Conservation (phyloP, 352 stramenopile genomes). For the Stephanocyclus meneghinianus region DNA sequence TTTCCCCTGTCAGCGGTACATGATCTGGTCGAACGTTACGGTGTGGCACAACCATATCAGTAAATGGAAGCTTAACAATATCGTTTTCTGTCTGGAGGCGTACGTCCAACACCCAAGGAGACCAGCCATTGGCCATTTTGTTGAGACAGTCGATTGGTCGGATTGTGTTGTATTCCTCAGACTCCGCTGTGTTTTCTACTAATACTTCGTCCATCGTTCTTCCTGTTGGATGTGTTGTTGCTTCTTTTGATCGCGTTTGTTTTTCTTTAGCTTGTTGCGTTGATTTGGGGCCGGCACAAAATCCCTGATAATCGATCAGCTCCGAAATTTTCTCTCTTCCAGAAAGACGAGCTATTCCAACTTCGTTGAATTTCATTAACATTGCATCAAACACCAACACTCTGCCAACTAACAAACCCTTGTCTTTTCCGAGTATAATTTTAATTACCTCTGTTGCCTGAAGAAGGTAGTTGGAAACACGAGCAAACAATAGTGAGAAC, state of each 20-base stretch:
- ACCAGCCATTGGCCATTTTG: constrained; percentile 80
- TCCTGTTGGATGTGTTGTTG: constrained; percentile 15
- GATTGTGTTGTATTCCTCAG: constrained; percentile 68
- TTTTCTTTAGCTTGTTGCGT: constrained; percentile 10
- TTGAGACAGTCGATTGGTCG: constrained; percentile 68
- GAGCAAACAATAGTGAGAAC: neutral
- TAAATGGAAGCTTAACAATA: constrained; percentile 84
- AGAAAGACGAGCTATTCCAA: constrained; percentile 54
- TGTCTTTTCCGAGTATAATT: constrained; percentile 83
- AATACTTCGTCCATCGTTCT: constrained; percentile 79
- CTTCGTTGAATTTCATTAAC: constrained; percentile 80
- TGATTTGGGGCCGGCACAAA: constrained; percentile 78
- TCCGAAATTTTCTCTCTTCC: constrained; percentile 59
- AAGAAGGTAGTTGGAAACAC: neutral
- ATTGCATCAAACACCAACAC: constrained; percentile 84
- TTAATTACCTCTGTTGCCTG: constrained; percentile 91
- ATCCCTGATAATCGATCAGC: constrained; percentile 86
- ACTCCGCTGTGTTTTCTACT: constrained; percentile 12
- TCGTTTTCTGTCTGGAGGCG: constrained; percentile 82
- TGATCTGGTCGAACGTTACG: constrained; percentile 68
- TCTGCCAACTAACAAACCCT: constrained; percentile 70
- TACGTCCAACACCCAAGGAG: constrained; percentile 85
- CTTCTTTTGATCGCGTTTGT: constrained; percentile 8
- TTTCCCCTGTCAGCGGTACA: constrained; percentile 76
- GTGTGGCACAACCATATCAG: constrained; percentile 81